A percentile compares a stretch with the other conserved stretches of the same genome.
phyloP scores from a whole-genome alignment of 2,329 filamentous ascomycete species.

The Falciphora oryzae region DNA sequence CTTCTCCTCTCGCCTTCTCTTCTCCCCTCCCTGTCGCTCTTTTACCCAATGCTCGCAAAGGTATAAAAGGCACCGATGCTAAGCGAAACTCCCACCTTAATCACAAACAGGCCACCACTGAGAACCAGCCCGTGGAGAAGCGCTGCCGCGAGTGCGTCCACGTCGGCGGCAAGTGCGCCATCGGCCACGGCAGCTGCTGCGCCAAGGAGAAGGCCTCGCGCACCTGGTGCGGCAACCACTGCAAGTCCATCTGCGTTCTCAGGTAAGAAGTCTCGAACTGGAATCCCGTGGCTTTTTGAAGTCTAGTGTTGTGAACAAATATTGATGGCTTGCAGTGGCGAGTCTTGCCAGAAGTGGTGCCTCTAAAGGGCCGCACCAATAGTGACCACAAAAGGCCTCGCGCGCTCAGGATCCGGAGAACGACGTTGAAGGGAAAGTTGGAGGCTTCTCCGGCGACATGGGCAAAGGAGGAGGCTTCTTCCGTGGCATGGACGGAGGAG shows the following conservation, averaged over 20 bases:
- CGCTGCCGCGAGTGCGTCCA: conserved; percentile 7
- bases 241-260: conserved; percentile 7
- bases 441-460: too few relatives aligned
- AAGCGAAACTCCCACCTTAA: too few relatives aligned
- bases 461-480: too few relatives aligned
- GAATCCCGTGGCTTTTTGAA: too few relatives aligned
- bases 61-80: background rate
- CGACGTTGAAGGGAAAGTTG: too few relatives aligned
- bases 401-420: too few relatives aligned
- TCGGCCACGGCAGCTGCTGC: conserved; percentile 9
- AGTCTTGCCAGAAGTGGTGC: conserved; percentile 5
- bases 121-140: background rate
- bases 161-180: conserved; percentile 5
- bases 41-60: too few relatives aligned
- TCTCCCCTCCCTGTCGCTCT: background rate
- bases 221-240: conserved; percentile 8
- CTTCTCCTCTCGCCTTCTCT: too few relatives aligned
- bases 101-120: background rate
- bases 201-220: conserved; percentile 2
- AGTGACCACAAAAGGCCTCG: too few relatives aligned
- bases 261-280: too few relatives aligned
- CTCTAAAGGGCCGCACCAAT: background rate
- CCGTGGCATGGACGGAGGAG: too few relatives aligned
- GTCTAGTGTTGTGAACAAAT: too few relatives aligned
- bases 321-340: background rate